Evolutionary conservation across 2,329 filamentous ascomycete genomes (phyloP), one percentile per base, ranked within the genome.

Genomic region (Alternaria triticina): DNA sequence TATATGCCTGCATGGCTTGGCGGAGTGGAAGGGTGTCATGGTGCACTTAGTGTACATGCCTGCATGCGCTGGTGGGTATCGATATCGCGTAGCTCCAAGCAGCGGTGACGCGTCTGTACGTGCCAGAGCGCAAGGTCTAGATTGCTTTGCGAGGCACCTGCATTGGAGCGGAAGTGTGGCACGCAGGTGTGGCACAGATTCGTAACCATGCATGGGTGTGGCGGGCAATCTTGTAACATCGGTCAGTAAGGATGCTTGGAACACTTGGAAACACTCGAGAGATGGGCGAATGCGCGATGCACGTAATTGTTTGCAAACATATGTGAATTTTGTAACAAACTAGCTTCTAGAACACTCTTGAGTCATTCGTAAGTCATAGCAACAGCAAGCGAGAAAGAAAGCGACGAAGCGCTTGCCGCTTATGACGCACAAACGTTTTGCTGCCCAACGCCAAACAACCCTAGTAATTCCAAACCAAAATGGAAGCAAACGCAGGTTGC

Each of bases 371-470:
- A 58, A 44, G 33, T 45, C 54, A 50, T 50, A 62, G 58, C 58
- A 54, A 51, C 58, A 54, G 44, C 54, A 58, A 57, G 59, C 59
- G 28, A 57, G 49, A 12, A 51, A 50, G 33, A 45, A 56, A 49
- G 36, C 57, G n/a, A 52, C 33, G 40, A 57, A 58, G 17, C 47
- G 43, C 44, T 44, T 49, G 60, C 54, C 36, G 56, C 60, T 47
- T 33, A 17, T 36, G 22, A 47, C 57, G 57, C 57, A 59, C 50
- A 54, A 46, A 43, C 57, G 57, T 43, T 57, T 54, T 47, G 28
- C 60, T 59, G 60, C 60, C 60, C 60, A 59, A 62, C 60, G 60
- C 60, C 60, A 62, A 51, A 56, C 40, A n/a, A 59, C 33, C 52
- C 22, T 22, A 49, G 44, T 28, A n/a, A 54, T 22, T 36, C 56